Evolutionary conservation across 116 monocot species (phyloP).

Genomic region (Iris pallida): DNA sequence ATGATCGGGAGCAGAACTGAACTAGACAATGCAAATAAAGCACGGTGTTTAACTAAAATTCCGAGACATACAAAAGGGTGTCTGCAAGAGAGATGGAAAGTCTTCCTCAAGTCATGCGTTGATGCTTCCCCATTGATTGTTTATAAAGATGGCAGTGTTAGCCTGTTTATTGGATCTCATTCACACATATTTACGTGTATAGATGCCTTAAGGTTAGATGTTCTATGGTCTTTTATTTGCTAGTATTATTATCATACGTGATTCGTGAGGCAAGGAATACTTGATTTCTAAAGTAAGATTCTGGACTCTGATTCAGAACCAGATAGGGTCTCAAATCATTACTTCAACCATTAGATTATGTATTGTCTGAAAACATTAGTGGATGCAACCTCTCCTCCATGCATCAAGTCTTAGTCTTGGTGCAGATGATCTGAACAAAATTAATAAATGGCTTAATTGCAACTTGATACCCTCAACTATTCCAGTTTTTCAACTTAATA

Average conservation of each 20-base stretch:
- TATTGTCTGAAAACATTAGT: too few relatives aligned
- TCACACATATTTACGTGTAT: constrained; percentile 67
- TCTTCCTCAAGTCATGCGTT: constrained; percentile 72
- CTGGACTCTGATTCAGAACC: too few relatives aligned
- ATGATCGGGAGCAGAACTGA: constrained; percentile 9
- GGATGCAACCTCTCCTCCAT: too few relatives aligned
- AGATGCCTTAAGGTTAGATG: constrained; percentile 54
- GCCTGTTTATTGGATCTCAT: constrained; percentile 82
- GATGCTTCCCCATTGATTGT: constrained; percentile 92
- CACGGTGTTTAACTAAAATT: constrained; percentile 18
- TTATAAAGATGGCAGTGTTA: constrained; percentile 40
- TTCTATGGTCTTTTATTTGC: background rate
- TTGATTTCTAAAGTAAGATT: background rate
- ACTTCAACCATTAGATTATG: too few relatives aligned
- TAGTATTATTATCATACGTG: background rate
- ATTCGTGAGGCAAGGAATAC: background rate
- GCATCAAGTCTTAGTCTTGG: too few relatives aligned
- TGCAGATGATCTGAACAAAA: too few relatives aligned
- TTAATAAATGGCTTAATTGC: too few relatives aligned
- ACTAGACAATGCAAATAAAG: constrained; percentile 8
- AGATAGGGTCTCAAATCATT: too few relatives aligned
- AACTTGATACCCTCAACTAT: too few relatives aligned
- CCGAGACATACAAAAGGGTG: constrained; percentile 20
- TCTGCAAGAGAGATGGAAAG: constrained; percentile 64
- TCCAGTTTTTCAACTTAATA: too few relatives aligned